Percentiles rank a stretch among this genome's conserved stretches.
Evolutionary conservation across 1,139 yeast species (phyloP).

Genomic region (Candida sp.): DNA sequence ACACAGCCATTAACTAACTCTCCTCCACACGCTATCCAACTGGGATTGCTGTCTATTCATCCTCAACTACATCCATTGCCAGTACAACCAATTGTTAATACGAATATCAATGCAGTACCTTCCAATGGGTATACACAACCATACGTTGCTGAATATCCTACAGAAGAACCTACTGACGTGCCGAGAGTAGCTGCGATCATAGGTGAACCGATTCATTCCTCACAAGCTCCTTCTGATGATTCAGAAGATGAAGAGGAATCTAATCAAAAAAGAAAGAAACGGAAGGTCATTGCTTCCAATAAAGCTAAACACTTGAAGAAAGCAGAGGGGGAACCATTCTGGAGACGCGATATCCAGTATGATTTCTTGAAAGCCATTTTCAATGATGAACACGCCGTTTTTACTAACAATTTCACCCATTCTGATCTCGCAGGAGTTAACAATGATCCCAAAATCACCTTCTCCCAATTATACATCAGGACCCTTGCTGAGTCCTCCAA

Average conservation of each 20-base stretch:
- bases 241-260: constrained; percentile 4
- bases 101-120: background rate
- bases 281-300: constrained; percentile 1
- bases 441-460: constrained; percentile 56
- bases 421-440: constrained; percentile 32
- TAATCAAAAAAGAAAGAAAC: constrained; percentile 6
- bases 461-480: constrained; percentile 81
- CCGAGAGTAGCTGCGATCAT: background rate
- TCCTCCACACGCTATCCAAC: background rate
- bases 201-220: background rate
- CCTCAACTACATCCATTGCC: background rate
- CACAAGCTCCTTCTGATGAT: constrained; percentile 4
- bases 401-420: constrained; percentile 54
- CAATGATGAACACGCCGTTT: constrained; percentile 60
- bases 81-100: background rate
- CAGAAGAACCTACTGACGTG: background rate
- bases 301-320: constrained; percentile 62
- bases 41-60: too few relatives aligned
- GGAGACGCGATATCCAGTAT: constrained; percentile 86
- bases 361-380: constrained; percentile 69
- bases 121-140: background rate
- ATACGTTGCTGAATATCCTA: background rate
- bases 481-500: constrained; percentile 82
- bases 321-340: constrained; percentile 88
- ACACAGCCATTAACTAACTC: background rate